Evolutionary conservation across 371 early-diverging fungal genomes (phyloP).

Genomic region (Circinella minor): DNA sequence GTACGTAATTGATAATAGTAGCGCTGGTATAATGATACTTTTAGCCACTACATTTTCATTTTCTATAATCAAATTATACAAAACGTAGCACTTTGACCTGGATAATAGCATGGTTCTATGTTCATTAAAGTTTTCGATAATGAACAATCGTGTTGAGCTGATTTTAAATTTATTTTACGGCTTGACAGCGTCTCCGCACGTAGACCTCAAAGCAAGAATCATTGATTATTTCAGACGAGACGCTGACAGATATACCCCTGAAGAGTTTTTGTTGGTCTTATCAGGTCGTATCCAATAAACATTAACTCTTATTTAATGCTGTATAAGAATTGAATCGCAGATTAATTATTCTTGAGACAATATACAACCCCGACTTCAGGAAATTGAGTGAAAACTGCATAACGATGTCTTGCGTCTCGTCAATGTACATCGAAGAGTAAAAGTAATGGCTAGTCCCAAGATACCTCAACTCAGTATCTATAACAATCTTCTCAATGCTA

Average conservation of each 20-base stretch:
- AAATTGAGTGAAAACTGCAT: no score
- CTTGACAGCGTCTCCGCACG: background rate
- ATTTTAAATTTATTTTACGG: background rate
- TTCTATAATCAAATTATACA: constrained; percentile 7
- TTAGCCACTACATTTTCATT: background rate
- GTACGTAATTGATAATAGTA: constrained; percentile 1
- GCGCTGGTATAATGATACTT: background rate
- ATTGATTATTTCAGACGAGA: constrained; percentile 10
- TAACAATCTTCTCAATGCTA: no score
- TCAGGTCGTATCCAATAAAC: constrained; percentile 14
- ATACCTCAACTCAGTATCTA: no score
- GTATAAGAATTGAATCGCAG: no score
- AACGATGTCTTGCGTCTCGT: no score
- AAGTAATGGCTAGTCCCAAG: no score
- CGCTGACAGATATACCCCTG: background rate
- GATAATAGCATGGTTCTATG: constrained; percentile 17
- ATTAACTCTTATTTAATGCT: background rate
- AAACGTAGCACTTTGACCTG: constrained; percentile 20
- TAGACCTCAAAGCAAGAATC: background rate
- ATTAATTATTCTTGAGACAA: no score
- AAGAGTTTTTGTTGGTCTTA: constrained; percentile 5
- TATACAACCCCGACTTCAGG: no score
- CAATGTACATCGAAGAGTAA: no score
- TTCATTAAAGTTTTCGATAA: constrained; percentile 18
- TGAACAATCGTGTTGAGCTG: constrained; percentile 15